A percentile compares a stretch with the other conserved stretches of the same genome.
Evolutionary conservation across 371 early-diverging fungal species (phyloP).

Genomic region (Ecytonucleospora hepatopenaei): DNA sequence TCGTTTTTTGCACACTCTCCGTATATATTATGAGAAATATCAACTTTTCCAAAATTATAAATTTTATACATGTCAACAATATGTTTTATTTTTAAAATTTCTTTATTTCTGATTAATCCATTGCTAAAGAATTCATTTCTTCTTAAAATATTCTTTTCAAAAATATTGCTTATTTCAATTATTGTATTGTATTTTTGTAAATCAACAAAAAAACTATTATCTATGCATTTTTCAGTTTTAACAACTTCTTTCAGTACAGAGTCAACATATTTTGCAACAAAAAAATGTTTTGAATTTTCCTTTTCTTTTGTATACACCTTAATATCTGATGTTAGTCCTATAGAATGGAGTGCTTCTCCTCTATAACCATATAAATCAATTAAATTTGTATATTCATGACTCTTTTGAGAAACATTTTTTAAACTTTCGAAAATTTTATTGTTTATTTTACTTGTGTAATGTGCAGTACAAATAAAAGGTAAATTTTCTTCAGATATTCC

Average conservation of each 20-base stretch:
- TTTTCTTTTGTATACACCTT: slow-evolving; percentile 62
- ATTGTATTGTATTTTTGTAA: not conserved
- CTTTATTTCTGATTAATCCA: slow-evolving; percentile 41
- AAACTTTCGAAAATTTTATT: not conserved
- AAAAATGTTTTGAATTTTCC: no score
- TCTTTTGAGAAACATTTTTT: not conserved
- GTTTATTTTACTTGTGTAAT: slow-evolving; percentile 79
- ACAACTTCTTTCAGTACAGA: slow-evolving; percentile 4
- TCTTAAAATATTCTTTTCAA: slow-evolving; percentile 46
- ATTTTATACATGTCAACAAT: slow-evolving; percentile 40
- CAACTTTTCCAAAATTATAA: slow-evolving; percentile 13
- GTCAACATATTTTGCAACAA: slow-evolving; percentile 8
- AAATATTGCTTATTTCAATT: slow-evolving; percentile 10
- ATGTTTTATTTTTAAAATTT: slow-evolving; percentile 26
- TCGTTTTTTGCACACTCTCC: no score
- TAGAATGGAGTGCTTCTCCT: slow-evolving; percentile 91
- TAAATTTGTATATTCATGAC: slow-evolving; percentile 1
- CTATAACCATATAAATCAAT: slow-evolving; percentile 89
- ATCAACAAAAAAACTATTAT: not conserved
- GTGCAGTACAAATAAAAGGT: slow-evolving; percentile 71
- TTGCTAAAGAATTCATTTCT: slow-evolving; percentile 52
- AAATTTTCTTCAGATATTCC: slow-evolving; percentile 72
- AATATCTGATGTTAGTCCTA: slow-evolving; percentile 76
- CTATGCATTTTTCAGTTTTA: not conserved
- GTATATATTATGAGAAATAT: no score